phyloP scores from a whole-genome alignment of 2,329 filamentous ascomycete genomes.

The Penicillium rolfsii region DNA sequence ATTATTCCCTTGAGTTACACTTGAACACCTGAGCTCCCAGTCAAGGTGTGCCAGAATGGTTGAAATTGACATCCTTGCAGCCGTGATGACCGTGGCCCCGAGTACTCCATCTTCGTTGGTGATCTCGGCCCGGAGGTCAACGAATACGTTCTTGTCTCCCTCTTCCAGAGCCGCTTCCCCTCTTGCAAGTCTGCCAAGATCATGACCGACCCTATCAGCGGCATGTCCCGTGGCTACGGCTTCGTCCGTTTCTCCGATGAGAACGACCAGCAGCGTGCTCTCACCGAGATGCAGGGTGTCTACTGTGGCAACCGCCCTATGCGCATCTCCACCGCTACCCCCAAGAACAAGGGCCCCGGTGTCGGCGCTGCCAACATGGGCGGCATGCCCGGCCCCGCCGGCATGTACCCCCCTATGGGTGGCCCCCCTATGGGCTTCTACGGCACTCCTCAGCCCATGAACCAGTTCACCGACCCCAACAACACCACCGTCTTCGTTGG shows the following conservation, averaged over 20 bases:
- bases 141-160: constrained; percentile 93
- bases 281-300: constrained; percentile 98
- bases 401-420: constrained; percentile 70
- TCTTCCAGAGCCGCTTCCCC: constrained; percentile 94
- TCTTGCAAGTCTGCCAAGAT: constrained; percentile 99
- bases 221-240: constrained; percentile 95
- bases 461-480: constrained; percentile 99
- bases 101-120: constrained; percentile 97
- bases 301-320: constrained; percentile 99
- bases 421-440: constrained; percentile 68
- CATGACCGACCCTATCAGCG: constrained; percentile 98
- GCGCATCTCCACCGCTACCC: constrained; percentile 96
- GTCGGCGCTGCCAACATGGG: constrained; percentile 56
- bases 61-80: constrained; percentile 22
- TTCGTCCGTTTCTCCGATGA: constrained; percentile 98
- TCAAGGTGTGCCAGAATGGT: background rate
- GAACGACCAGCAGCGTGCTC: constrained; percentile 90
- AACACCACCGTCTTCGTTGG: constrained; percentile 99
- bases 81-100: constrained; percentile 92
- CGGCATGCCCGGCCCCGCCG: constrained; percentile 58
- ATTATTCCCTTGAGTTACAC: background rate
- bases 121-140: constrained; percentile 98
- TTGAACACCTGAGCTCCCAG: background rate
- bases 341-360: constrained; percentile 77
- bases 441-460: constrained; percentile 80